These are phyloP conservation scores for Andrographis paniculata DNA, from an alignment of 305 asterid genomes.

Conservation along the genomic window DNA sequence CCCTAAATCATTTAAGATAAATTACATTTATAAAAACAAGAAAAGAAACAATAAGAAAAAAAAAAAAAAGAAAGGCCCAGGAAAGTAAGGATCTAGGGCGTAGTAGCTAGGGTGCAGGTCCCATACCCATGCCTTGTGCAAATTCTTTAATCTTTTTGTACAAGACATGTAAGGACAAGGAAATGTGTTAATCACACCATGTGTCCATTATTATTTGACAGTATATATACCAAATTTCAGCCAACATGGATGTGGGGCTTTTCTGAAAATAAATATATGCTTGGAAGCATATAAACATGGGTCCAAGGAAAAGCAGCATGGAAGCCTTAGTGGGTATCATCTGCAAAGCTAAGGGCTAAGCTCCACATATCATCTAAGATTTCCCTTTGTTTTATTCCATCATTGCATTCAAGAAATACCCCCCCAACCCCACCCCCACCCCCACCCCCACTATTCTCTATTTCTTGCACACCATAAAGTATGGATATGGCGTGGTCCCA, in stretches of 20 bases:
- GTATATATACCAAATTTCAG: conserved; percentile 5
- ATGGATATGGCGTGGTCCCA: conserved; percentile 2
- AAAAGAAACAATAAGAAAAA: no score
- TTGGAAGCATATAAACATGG: conserved; percentile 15
- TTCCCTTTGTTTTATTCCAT: conserved; percentile 10
- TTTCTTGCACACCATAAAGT: conserved; percentile 18
- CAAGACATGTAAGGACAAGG: conserved; percentile 17
- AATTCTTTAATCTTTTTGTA: conserved; percentile 10
- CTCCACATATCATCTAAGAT: not conserved
- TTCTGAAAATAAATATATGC: conserved; percentile 8
- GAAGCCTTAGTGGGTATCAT: conserved; percentile 19
- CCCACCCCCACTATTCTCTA: no score
- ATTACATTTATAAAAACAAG: no score
- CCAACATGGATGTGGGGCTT: conserved; percentile 17
- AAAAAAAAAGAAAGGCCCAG: no score
- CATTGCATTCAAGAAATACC: conserved; percentile 17
- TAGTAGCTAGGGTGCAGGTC: no score
- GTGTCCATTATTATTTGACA: conserved; percentile 12
- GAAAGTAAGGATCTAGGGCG: conserved; percentile 4
- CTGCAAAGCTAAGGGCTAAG: conserved; percentile 10
- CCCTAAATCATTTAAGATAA: no score
- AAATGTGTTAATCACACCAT: conserved; percentile 21
- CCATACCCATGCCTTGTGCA: conserved; percentile 10
- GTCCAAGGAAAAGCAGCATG: conserved; percentile 16
- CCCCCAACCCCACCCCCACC: no score